phyloP scores from a whole-genome alignment of 2,329 filamentous ascomycete species.

The Cryphonectria parasitica region DNA sequence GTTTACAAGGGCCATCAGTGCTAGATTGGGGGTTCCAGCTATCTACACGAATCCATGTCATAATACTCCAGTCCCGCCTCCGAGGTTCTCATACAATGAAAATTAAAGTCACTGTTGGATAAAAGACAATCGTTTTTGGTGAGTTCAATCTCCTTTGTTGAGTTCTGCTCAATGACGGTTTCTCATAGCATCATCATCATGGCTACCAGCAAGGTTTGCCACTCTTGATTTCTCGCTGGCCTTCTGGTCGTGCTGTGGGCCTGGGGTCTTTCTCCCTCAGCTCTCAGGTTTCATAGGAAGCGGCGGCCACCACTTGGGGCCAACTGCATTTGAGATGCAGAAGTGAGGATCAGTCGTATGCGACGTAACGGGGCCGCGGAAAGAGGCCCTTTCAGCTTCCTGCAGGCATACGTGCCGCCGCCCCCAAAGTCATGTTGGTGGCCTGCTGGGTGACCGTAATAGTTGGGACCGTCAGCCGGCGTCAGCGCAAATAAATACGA shows the following conservation, averaged over 20 bases:
- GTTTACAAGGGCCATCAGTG: too few species aligned
- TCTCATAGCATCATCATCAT: background rate
- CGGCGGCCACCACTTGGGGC: background rate
- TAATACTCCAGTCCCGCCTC: background rate
- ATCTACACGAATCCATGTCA: too few species aligned
- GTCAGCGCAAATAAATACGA: background rate
- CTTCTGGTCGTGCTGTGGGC: background rate
- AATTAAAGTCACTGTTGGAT: background rate
- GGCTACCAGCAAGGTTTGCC: background rate
- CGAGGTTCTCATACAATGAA: background rate
- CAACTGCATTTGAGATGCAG: background rate
- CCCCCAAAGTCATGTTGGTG: background rate
- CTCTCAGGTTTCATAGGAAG: conserved; percentile 35
- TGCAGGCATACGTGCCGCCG: background rate
- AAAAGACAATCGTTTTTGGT: background rate
- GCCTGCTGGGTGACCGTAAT: background rate
- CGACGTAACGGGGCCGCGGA: background rate
- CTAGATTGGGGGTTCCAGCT: too few species aligned
- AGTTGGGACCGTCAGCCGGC: background rate
- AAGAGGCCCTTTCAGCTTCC: background rate
- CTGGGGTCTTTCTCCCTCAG: background rate
- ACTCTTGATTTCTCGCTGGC: background rate
- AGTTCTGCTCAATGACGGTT: background rate
- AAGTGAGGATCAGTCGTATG: background rate
- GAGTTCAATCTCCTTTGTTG: background rate